Conservation (phyloP, 1,284 basidiomycete genomes). For the Calocybe gambosa region DNA sequence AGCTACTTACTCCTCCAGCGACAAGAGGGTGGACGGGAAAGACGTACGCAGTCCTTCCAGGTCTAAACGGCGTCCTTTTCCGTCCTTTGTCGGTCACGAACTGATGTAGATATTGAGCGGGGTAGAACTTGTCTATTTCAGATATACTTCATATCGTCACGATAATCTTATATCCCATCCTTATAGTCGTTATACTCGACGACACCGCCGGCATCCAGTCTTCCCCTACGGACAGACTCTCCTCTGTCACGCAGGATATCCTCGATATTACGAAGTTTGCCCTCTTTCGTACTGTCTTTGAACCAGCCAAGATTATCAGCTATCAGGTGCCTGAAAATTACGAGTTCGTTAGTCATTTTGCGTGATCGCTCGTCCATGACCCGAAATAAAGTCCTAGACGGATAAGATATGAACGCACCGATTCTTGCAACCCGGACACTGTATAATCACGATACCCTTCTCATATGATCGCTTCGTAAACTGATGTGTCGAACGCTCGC, state of each 20-base stretch:
- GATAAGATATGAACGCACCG: conserved; percentile 46
- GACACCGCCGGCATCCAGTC: conserved; percentile 31
- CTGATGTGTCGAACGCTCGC: conserved; percentile 81
- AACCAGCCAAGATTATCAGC: conserved; percentile 95
- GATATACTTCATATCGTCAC: no score
- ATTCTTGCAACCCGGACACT: conserved; percentile 90
- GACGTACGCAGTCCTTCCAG: no score
- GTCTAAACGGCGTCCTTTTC: no score
- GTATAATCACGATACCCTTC: conserved; percentile 84
- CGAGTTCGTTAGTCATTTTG: background rate
- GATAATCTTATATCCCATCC: no score
- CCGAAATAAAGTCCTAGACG: conserved; percentile 1
- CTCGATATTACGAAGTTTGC: conserved; percentile 73
- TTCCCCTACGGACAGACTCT: conserved; percentile 65
- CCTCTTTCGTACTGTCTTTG: conserved; percentile 70
- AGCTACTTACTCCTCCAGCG: no score
- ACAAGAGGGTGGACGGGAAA: no score
- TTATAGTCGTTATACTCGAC: conserved; percentile 32
- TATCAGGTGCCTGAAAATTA: conserved; percentile 49
- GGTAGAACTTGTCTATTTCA: no score
- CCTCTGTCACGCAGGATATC: conserved; percentile 75
- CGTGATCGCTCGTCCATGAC: background rate
- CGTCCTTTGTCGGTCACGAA: no score
- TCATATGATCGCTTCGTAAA: conserved; percentile 85
- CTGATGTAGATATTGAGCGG: no score